Evolutionary conservation across 805 yeast genomes (phyloP).

Genomic region (Hanseniaspora jakobsenii): DNA sequence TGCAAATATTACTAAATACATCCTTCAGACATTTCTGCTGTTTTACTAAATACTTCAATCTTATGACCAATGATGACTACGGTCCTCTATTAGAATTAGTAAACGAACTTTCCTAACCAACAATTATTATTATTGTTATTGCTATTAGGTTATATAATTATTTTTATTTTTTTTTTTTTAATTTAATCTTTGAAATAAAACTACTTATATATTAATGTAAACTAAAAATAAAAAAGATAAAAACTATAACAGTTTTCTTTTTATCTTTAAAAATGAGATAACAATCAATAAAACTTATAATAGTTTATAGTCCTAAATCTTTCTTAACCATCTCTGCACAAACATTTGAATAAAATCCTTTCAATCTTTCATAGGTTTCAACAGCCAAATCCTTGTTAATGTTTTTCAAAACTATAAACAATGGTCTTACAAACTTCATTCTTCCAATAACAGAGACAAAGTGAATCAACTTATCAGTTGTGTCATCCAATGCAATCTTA

Average conservation of each 20-base stretch:
- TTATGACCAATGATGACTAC: constrained; percentile 67
- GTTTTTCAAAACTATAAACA: constrained; percentile 50
- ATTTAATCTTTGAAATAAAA: no score
- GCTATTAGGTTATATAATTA: neutral
- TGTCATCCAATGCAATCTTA: constrained; percentile 35
- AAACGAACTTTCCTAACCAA: constrained; percentile 30
- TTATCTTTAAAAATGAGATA: no score
- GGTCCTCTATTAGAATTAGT: constrained; percentile 88
- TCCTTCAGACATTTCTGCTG: constrained; percentile 87
- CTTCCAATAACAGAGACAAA: constrained; percentile 90
- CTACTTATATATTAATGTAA: no score
- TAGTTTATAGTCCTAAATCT: constrained; percentile 44
- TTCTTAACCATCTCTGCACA: constrained; percentile 72
- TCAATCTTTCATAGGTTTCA: constrained; percentile 47
- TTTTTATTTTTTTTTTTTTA: constrained; percentile 7
- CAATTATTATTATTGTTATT: no score
- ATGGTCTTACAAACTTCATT: constrained; percentile 89
- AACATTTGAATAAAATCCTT: constrained; percentile 67
- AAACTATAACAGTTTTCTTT: no score
- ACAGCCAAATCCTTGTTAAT: constrained; percentile 60
- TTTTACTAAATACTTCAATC: constrained; percentile 70
- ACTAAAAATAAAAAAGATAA: no score
- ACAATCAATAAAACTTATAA: constrained; percentile 10
- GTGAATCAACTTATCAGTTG: constrained; percentile 40
- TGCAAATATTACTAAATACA: constrained; percentile 87